Evolutionary conservation across 768 basidiomycete species (phyloP), one percentile per base, ranked within the genome.

Genomic region (Kwoniella dejecticola): DNA sequence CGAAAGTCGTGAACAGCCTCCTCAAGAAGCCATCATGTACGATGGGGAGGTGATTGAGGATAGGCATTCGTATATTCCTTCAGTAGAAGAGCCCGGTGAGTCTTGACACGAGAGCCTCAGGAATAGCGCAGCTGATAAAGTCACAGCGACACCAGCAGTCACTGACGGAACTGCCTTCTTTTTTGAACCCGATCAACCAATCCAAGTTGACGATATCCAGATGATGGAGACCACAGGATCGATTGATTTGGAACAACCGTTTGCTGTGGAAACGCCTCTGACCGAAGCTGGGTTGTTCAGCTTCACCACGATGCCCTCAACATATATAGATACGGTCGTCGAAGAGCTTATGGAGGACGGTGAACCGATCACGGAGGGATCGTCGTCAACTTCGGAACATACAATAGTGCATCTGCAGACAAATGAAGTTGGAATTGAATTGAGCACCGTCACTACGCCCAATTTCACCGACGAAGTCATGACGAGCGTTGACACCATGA

Each of bases 41-140:
- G 59, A 60, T 36, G 59, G 47, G 4, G 59, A 60, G 44, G 41
- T 60, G 1, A 53, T 60, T 6, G 59, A 60, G 42, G 59, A 52
- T 46, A 42, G 44, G n/a, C 42, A 46, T 27, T 11, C 13, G 12
- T 19, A 17, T 7, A 4, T 6, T 4, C 17, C 48, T 38, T 23
- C 17, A 56, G n/a, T 33, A 23, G 23, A 46, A 21, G 42, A 46
- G 24, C 27, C 27, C 10, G 29, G 48, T 50, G 19, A 31, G 48
- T 19, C n/a, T n/a, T 48, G 5, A 7, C 33, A 15, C 33, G 7
- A 36, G 33, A 36, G 7, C 33, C 7, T 36, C 33, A 36, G 15
- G 33, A 36, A 15, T 7, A 36, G 7, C 33, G 33, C 33, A 36
- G 15, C 15, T 36, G 7, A 36, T 15, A 15, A 36, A 7, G 7